phyloP scores from a whole-genome alignment of 495 filamentous ascomycete genomes.

The Jackrogersella multiformis region DNA sequence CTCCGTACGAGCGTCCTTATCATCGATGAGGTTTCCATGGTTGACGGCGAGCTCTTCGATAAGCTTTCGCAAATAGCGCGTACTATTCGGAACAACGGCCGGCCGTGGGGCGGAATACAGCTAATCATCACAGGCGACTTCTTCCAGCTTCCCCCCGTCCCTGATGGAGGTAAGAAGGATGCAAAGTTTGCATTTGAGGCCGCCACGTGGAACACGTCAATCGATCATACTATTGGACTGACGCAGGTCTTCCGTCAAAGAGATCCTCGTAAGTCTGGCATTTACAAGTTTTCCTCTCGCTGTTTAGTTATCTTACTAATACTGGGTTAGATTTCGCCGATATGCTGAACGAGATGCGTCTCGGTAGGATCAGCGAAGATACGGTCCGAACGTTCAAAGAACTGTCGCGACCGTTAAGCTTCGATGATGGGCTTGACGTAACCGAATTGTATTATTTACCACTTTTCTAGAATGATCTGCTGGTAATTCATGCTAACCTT shows the following conservation, averaged over 20 bases:
- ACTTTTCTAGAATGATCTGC: not conserved
- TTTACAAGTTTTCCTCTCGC: not conserved
- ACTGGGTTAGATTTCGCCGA: constrained; percentile 73
- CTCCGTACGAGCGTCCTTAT: constrained; percentile 84
- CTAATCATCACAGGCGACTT: constrained; percentile 96
- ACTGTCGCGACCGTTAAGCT: constrained; percentile 73
- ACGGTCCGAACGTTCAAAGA: constrained; percentile 77
- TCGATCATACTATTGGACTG: constrained; percentile 94
- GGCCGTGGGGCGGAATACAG: constrained; percentile 95
- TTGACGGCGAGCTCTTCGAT: constrained; percentile 95
- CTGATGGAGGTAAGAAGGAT: constrained; percentile 67
- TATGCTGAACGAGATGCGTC: constrained; percentile 97
- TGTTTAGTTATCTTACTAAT: constrained; percentile 29
- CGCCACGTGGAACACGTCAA: constrained; percentile 86
- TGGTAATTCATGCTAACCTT: constrained; percentile 39
- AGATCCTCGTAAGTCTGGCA: constrained; percentile 71
- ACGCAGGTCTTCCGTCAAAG: constrained; percentile 96
- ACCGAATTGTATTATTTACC: constrained; percentile 81
- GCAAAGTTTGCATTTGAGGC: constrained; percentile 94
- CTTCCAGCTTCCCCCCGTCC: constrained; percentile 95
- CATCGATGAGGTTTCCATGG: constrained; percentile 98
- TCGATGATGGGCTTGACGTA: constrained; percentile 81
- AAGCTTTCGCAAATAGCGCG: constrained; percentile 93
- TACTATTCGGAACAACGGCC: constrained; percentile 80
- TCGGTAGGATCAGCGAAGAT: constrained; percentile 76